Evolutionary conservation across 306 rosid genomes (phyloP), one percentile per base, ranked within the genome.

Genomic region (Urtica urens): DNA sequence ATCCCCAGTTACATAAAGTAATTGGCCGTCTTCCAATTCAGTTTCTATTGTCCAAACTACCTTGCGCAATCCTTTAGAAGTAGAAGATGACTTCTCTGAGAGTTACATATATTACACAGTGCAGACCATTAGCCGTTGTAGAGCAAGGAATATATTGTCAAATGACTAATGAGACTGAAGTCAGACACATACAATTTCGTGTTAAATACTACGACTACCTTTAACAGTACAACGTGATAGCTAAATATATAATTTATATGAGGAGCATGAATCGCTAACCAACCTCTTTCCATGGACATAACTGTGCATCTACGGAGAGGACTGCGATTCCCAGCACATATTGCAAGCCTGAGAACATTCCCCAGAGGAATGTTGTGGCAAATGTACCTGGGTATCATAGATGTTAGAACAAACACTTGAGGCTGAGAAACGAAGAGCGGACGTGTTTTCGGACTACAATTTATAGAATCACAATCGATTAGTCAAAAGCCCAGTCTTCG

Each of bases 1-100:
- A 51, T 82, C 96, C 50, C 99, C 97, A 65, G 87, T 82, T 33
- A 92, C 19, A 64, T 82, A 92, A 43, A 92, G 79, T 56, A 73
- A 78, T 65, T 92, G 80, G 71, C 73, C 86, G 39, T 75, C 81
- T 62, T 63, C 82, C 67, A 85, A 59, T 77, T 85, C 92, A 49
- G 93, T 82, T 71, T 85, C 94, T 48, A 82, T 53, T 6, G 75
- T 92, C 87, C 94, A 82, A 49, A 73, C 60, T 35, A 85, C 67
- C 53, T 69, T 74, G 76, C 92, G 76, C 48, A 38, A 57, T 71
- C 72, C 74, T 63, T 71, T 77, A 50, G 65, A 51, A 64, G 56
- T 45, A 43, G 66, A 30, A 59, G 62, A 71, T 58, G 63, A 63
- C 58, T 51, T 75, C n/a, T 78, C 96, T 86, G 76, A 52, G 62